phyloP scores from a whole-genome alignment of 2,329 filamentous ascomycete species.

The Lojkania enalia region DNA sequence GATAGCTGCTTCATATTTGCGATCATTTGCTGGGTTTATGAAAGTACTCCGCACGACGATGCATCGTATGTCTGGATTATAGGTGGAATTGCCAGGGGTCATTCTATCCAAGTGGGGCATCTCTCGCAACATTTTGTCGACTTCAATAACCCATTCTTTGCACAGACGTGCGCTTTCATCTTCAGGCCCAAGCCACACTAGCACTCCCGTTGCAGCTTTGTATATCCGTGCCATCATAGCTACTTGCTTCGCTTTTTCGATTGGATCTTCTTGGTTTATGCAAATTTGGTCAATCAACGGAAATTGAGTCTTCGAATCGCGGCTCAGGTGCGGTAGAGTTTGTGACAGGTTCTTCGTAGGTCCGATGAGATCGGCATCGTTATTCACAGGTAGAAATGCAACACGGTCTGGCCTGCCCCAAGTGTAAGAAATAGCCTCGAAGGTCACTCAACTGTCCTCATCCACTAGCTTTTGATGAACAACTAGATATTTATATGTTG shows the following conservation, averaged over 20 bases:
- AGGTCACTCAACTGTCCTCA: slow-evolving; percentile 5
- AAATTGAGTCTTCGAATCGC: slow-evolving; percentile 12
- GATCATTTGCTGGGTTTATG: not conserved
- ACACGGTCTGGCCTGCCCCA: slow-evolving; percentile 19
- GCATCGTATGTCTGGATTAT: slow-evolving; percentile 6
- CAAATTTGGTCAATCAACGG: slow-evolving; percentile 36
- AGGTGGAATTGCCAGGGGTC: slow-evolving; percentile 1
- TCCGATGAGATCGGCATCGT: slow-evolving; percentile 14
- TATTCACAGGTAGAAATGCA: slow-evolving; percentile 8
- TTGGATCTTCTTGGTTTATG: slow-evolving; percentile 39
- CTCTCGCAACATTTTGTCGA: slow-evolving; percentile 8
- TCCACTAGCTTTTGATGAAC: slow-evolving; percentile 10
- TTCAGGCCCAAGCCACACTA: slow-evolving; percentile 23
- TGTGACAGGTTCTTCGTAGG: slow-evolving; percentile 24
- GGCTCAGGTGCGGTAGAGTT: slow-evolving; percentile 20
- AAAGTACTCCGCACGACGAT: slow-evolving; percentile 8
- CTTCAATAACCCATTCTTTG: slow-evolving; percentile 5
- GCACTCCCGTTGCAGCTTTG: slow-evolving; percentile 17
- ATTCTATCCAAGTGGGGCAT: slow-evolving; percentile 4
- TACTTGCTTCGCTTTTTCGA: slow-evolving; percentile 38
- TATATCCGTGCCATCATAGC: slow-evolving; percentile 43
- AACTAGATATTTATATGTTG: slow-evolving; percentile 8
- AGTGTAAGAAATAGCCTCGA: slow-evolving; percentile 26
- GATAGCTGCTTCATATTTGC: slow-evolving; percentile 8
- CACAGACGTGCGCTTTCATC: slow-evolving; percentile 6